Base-by-base conservation (phyloP, 176 grass and related monocot genomes). In the Aegilops umbellulata region DNA sequence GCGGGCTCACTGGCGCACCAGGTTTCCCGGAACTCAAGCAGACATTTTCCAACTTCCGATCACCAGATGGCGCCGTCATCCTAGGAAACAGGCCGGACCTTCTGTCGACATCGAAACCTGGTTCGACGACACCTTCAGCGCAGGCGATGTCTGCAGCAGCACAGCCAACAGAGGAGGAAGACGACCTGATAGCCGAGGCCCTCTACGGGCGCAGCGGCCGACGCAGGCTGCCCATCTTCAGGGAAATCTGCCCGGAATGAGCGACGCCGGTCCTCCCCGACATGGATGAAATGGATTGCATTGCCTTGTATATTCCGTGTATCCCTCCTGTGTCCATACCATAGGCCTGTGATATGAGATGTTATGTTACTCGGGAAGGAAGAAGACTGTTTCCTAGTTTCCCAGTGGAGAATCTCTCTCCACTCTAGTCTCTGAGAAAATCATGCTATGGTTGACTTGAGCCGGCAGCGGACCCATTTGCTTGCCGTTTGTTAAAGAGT, bases 191-290 rank as follows among this genome's bases (percentile, higher is more conserved):
- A 67, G 69, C 17, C 11, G 7, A 81, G 75, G 80, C 67, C 46
- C 87, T 92, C 8, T 90, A 92, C 34, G 70, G 68, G 7, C 62
- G 17, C 76, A 77, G 76, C 38, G 22, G 30, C 20, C 70, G 27
- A 12, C 58, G 14, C 51, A 80, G 87, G 84, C 84, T 89, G 47
- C 84, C 87, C 4, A 31, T 92, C 62, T 92, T 92, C 84, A 77
- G 4, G 30, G 69, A 72, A 1, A 92, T 92, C 76, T 92, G 87
- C 60, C 69, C 76, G 19, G 87, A 92, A 65, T 72, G 32, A 86
- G 26, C 55, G 35, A 25, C 8, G 23, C 42, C 31, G 69, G 69
- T 49, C 47, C 62, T 86, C 49, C 49, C 16, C 13, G n/a, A 39
- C 26, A 63, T 61, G 24, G 41, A 86, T 31, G 22, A 57, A 57